phyloP scores from a whole-genome alignment of 2,329 filamentous ascomycete genomes.

The Hypoxylon sp. region DNA sequence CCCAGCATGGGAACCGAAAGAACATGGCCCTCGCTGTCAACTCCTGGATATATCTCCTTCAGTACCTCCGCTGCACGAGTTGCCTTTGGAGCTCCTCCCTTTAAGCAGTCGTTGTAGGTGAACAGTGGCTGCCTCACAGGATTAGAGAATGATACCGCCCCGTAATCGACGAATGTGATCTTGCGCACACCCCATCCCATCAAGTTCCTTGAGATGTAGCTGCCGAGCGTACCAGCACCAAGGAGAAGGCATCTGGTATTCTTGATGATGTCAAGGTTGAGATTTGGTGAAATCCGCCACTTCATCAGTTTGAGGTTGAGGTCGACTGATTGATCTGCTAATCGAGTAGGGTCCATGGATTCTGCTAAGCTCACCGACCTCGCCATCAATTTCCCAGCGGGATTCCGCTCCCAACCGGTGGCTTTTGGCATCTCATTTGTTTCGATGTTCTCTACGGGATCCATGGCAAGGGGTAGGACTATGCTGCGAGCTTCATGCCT shows the following conservation, averaged over 20 bases:
- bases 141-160: constrained; percentile 93
- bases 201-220: constrained; percentile 91
- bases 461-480: constrained; percentile 76
- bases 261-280: constrained; percentile 91
- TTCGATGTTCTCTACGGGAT: constrained; percentile 59
- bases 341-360: constrained; percentile 89
- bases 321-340: constrained; percentile 95
- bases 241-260: constrained; percentile 90
- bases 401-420: constrained; percentile 93
- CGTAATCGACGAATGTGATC: constrained; percentile 96
- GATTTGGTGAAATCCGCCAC: constrained; percentile 91
- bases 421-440: constrained; percentile 81
- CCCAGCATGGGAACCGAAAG: constrained; percentile 96
- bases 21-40: constrained; percentile 82
- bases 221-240: constrained; percentile 92
- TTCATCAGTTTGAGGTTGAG: constrained; percentile 98
- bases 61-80: constrained; percentile 83
- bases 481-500: constrained; percentile 86
- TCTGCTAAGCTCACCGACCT: constrained; percentile 86
- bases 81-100: constrained; percentile 88
- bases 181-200: constrained; percentile 97
- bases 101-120: constrained; percentile 87
- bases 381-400: constrained; percentile 80
- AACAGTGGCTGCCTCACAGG: constrained; percentile 96
- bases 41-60: constrained; percentile 88